A percentile compares a stretch with the other conserved stretches of the same genome.
These are phyloP conservation scores for Inga oerstediana DNA, from an alignment of 306 rosid genomes.

Conservation along the genomic window DNA sequence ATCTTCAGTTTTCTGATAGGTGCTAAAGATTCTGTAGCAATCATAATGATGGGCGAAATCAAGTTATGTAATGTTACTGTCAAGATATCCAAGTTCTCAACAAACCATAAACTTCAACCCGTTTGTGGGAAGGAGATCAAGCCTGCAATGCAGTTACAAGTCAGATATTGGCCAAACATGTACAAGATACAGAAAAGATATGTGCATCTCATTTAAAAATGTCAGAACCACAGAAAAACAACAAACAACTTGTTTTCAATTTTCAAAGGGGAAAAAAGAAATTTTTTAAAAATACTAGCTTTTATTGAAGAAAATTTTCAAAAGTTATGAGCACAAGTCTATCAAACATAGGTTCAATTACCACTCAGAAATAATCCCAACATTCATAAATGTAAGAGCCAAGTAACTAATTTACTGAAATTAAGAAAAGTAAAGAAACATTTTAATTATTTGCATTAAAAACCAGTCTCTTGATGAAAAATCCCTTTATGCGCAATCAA, in stretches of 20 bases:
- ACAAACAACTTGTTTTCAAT: slow-evolving; percentile 29
- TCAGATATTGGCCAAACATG: background rate
- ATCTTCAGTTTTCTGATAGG: slow-evolving; percentile 52
- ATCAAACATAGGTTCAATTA: background rate
- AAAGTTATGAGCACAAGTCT: background rate
- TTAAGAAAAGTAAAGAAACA: too few relatives aligned
- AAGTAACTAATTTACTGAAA: too few relatives aligned
- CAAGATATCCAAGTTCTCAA: background rate
- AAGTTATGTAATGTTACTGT: background rate
- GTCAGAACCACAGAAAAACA: background rate
- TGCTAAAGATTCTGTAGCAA: slow-evolving; percentile 50
- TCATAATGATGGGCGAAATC: slow-evolving; percentile 36
- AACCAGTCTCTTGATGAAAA: too few relatives aligned
- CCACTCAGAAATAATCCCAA: background rate
- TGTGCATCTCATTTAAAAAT: background rate
- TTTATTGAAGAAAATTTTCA: background rate
- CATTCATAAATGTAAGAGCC: too few relatives aligned
- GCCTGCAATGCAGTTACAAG: background rate
- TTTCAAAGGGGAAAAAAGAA: slow-evolving; percentile 32
- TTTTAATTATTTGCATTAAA: too few relatives aligned
- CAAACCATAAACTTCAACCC: background rate
- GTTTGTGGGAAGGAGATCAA: background rate
- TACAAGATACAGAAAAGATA: background rate
- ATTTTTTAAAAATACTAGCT: background rate
- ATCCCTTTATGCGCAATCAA: too few relatives aligned